Evolutionary conservation across 2,329 filamentous ascomycete species (phyloP), one percentile per base, ranked within the genome.

Genomic region (Basipetospora sp.): DNA sequence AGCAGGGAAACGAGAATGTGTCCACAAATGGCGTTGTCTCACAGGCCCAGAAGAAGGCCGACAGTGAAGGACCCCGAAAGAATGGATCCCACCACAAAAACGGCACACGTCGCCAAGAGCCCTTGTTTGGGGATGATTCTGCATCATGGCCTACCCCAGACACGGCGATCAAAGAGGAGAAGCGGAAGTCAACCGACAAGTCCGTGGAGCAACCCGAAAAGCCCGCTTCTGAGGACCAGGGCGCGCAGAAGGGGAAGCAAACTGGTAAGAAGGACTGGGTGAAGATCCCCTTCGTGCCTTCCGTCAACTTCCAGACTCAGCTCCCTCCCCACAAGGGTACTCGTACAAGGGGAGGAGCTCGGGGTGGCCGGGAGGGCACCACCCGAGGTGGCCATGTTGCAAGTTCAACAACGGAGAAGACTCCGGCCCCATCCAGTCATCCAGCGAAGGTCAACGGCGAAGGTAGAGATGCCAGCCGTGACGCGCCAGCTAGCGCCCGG

Each of bases 121-220:
- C 29, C 10, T 13, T 16, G 10, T 15, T 28, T 8, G 26, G 30
- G 17, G 28, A 31, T 9, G 87, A 96, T 55, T 69, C 83, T 35
- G 64, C 74, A 38, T 77, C 77, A 15, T 98, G 90, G 90, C 90
- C 90, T 13, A 96, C 88, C 3, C 86, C 86, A 1, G 84, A 94
- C 48, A 74, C 79, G 37, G 76, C 78, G 35, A 57, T 58, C 32
- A 63, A 67, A 45, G 85, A 90, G 47, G 73, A 81, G 43, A 83
- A 82, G 59, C 77, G 78, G 50, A 86, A 84, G 56, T 59, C 66
- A 2, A 65, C 74, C 38, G 69, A 77, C 39, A 84, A 84, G 56
- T 61, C 64, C 38, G 58, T 64, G 22, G 63, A 73, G 16, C 66
- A 68, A 10, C 67, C 74, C 32, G 78, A 83, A 43, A 73, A 77